phyloP scores from a whole-genome alignment of 768 basidiomycete species.

The Xanthoconium stramineum region DNA sequence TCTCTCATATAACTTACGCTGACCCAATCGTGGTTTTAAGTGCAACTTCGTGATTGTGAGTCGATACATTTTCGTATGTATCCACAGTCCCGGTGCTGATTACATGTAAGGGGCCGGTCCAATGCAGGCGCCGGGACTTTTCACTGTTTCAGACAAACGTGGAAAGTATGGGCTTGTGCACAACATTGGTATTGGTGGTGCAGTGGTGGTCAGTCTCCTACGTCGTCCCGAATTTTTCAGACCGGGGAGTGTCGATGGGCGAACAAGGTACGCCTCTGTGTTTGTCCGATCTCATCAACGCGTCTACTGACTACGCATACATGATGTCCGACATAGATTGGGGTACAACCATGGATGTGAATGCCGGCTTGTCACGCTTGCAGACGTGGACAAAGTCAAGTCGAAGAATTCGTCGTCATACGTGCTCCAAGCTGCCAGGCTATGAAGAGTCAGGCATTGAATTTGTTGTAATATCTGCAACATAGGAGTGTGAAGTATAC shows the following conservation, averaged over 20 bases:
- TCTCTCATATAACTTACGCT: background rate
- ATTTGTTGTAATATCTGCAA: background rate
- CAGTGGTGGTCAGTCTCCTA: conserved; percentile 72
- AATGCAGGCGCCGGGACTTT: conserved; percentile 76
- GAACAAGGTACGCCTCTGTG: conserved; percentile 47
- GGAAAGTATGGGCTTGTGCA: conserved; percentile 82
- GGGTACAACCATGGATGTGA: conserved; percentile 81
- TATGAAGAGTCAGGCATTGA: conserved; percentile 27
- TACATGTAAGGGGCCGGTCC: conserved; percentile 65
- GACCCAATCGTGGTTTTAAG: conserved; percentile 30
- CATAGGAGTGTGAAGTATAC: no score
- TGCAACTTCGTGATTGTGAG: conserved; percentile 73
- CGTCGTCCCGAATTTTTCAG: conserved; percentile 76
- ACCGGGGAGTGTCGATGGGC: conserved; percentile 63
- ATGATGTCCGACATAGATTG: conserved; percentile 40
- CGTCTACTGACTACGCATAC: background rate
- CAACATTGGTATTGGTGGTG: conserved; percentile 80
- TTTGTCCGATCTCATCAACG: background rate
- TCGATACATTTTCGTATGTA: background rate
- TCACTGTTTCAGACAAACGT: conserved; percentile 56
- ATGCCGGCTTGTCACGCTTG: conserved; percentile 55
- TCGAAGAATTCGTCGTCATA: conserved; percentile 55
- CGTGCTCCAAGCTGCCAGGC: conserved; percentile 38
- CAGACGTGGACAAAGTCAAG: conserved; percentile 75
- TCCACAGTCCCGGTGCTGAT: background rate